Percentiles rank a stretch among this genome's conserved stretches.
These are phyloP conservation scores for Pestalotiopsis fici DNA, from an alignment of 2,329 filamentous ascomycete species.

Conservation along the genomic window DNA sequence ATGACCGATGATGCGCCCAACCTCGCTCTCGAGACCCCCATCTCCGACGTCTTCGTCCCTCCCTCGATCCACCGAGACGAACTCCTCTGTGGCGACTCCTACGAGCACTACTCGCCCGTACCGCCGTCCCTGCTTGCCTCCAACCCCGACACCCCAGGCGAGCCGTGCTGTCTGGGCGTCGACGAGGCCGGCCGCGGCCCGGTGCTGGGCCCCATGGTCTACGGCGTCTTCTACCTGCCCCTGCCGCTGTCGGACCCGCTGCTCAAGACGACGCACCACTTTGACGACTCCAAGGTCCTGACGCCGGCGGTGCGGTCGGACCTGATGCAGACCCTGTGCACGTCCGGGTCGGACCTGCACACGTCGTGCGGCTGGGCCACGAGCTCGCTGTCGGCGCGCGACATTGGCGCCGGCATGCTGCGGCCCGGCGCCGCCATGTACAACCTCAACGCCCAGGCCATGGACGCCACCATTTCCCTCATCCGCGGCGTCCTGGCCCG, in stretches of 20 bases:
- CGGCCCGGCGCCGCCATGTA: conserved; percentile 60
- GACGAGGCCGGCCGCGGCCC: conserved; percentile 94
- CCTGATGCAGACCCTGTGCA: conserved; percentile 73
- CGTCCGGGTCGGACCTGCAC: conserved; percentile 50
- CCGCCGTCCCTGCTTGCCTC: conserved; percentile 59
- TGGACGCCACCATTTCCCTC: conserved; percentile 85
- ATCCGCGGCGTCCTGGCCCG: conserved; percentile 75
- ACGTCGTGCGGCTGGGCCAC: conserved; percentile 76
- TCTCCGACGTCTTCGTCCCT: conserved; percentile 56
- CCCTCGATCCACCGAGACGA: conserved; percentile 63
- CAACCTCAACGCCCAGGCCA: conserved; percentile 94
- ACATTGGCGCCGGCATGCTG: conserved; percentile 81
- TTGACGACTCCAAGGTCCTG: conserved; percentile 94
- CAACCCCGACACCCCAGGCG: conserved; percentile 29
- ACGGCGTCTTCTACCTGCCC: conserved; percentile 75
- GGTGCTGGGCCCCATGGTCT: conserved; percentile 82
- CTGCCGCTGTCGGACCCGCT: conserved; percentile 69
- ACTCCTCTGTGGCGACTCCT: conserved; percentile 67
- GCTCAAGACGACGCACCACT: conserved; percentile 77
- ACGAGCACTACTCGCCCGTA: conserved; percentile 71
- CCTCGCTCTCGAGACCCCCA: conserved; percentile 33
- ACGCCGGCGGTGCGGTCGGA: conserved; percentile 75
- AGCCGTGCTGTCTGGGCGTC: conserved; percentile 78
- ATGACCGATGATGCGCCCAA: conserved; percentile 32
- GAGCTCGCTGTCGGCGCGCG: conserved; percentile 76